phyloP scores from a whole-genome alignment of 2,329 filamentous ascomycete species.

The Coniochaeta hoffmannii region DNA sequence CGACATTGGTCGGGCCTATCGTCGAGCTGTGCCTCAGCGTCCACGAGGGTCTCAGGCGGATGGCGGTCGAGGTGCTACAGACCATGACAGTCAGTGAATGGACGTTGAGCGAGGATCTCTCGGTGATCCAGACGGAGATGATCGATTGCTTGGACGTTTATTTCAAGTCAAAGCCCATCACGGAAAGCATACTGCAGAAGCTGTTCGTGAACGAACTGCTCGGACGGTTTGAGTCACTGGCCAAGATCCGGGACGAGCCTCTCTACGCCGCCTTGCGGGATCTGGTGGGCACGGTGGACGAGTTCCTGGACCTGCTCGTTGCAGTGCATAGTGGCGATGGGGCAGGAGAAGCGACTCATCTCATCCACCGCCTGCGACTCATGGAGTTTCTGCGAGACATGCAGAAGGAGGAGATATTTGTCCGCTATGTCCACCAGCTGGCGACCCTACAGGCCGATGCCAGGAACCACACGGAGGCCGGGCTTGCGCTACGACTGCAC shows the following conservation, averaged over 20 bases:
- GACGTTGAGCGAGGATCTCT: constrained; percentile 88
- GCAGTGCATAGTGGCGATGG: constrained; percentile 73
- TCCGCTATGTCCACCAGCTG: constrained; percentile 90
- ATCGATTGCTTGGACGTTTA: constrained; percentile 87
- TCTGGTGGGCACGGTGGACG: constrained; percentile 77
- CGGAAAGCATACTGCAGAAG: constrained; percentile 85
- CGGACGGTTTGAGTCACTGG: constrained; percentile 67
- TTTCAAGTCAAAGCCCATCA: constrained; percentile 83
- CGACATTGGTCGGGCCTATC: constrained; percentile 81
- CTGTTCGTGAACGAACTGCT: constrained; percentile 83
- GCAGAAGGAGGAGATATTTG: constrained; percentile 95
- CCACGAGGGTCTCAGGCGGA: constrained; percentile 80
- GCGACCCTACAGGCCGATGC: constrained; percentile 68
- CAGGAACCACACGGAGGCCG: constrained; percentile 79
- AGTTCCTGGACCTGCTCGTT: constrained; percentile 83
- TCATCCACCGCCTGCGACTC: constrained; percentile 80
- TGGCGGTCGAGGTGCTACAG: constrained; percentile 88
- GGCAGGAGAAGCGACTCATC: constrained; percentile 69
- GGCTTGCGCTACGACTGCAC: constrained; percentile 80
- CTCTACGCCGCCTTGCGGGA: constrained; percentile 70
- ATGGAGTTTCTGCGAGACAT: constrained; percentile 97
- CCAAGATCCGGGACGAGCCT: constrained; percentile 59
- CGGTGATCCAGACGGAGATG: constrained; percentile 89
- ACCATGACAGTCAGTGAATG: constrained; percentile 99
- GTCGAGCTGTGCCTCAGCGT: constrained; percentile 93